Percentiles rank a stretch among this genome's conserved stretches.
These are phyloP conservation scores for Quercus phellos DNA, from an alignment of 331 rosid species.

Conservation along the genomic window DNA sequence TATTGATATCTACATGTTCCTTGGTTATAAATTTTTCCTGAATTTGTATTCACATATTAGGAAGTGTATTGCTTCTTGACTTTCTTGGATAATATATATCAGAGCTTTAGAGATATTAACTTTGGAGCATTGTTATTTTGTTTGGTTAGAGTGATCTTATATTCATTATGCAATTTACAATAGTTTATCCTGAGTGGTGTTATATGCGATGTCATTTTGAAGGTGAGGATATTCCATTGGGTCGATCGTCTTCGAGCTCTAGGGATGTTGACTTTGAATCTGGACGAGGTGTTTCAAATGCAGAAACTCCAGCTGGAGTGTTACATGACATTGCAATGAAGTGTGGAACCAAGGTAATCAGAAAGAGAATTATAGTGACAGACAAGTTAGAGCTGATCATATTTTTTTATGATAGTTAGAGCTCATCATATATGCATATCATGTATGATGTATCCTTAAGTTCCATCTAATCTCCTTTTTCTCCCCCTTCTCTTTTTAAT, in stretches of 20 bases:
- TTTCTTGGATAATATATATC: neutral
- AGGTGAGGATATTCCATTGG: constrained; percentile 71
- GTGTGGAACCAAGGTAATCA: constrained; percentile 82
- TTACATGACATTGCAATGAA: constrained; percentile 82
- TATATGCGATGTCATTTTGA: constrained; percentile 24
- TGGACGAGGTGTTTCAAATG: constrained; percentile 48
- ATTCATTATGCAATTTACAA: constrained; percentile 8
- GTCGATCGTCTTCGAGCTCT: constrained; percentile 63
- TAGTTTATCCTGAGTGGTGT: constrained; percentile 1
- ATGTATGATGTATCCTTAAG: neutral
- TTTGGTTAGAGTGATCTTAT: neutral
- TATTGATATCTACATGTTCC: neutral
- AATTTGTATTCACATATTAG: neutral
- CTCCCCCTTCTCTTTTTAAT: constrained; percentile 5
- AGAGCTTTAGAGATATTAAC: neutral
- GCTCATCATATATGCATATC: neutral
- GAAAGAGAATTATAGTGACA: constrained; percentile 8
- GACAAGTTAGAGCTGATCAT: constrained; percentile 14
- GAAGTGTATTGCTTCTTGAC: neutral
- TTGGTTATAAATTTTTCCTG: neutral
- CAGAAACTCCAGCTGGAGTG: constrained; percentile 57
- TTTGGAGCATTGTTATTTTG: neutral
- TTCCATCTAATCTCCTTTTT: neutral
- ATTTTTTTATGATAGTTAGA: neutral
- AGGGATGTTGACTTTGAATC: constrained; percentile 69